Conservation (phyloP, 768 basidiomycete species). For the Psilocybe azurescens region DNA sequence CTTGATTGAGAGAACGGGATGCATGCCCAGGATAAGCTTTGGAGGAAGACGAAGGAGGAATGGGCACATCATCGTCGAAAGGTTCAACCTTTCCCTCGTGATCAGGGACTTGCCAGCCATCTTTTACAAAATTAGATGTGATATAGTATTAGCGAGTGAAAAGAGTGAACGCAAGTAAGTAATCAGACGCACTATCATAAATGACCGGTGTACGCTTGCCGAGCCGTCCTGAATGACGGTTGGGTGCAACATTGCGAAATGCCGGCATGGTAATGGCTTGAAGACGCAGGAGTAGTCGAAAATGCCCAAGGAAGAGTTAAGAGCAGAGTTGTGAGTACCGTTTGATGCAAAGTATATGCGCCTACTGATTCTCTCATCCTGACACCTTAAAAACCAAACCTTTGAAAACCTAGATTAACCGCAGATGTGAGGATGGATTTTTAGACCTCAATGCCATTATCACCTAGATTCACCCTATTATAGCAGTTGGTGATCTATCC, state of each 20-base stretch:
- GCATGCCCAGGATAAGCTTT: too few species aligned
- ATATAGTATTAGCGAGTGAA: background rate
- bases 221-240: slow-evolving; percentile 29
- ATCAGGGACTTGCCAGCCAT: slow-evolving; percentile 26
- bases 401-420: too few species aligned
- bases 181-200: slow-evolving; percentile 29
- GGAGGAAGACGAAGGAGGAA: background rate
- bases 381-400: background rate
- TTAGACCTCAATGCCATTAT: background rate
- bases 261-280: slow-evolving; percentile 28
- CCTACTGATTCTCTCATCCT: background rate
- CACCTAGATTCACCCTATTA: too few species aligned
- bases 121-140: slow-evolving; percentile 14
- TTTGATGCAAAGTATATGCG: background rate
- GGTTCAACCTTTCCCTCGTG: slow-evolving; percentile 1
- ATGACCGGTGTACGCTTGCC: slow-evolving; percentile 23
- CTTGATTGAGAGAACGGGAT: background rate
- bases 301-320: slow-evolving; percentile 3
- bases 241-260: slow-evolving; percentile 29
- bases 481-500: too few species aligned
- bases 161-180: slow-evolving; percentile 5
- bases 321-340: background rate
- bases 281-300: slow-evolving; percentile 1
- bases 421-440: background rate
- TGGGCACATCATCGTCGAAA: background rate